Conservation (phyloP, 2,329 filamentous ascomycete genomes). For the Cladophialophora immunda region DNA sequence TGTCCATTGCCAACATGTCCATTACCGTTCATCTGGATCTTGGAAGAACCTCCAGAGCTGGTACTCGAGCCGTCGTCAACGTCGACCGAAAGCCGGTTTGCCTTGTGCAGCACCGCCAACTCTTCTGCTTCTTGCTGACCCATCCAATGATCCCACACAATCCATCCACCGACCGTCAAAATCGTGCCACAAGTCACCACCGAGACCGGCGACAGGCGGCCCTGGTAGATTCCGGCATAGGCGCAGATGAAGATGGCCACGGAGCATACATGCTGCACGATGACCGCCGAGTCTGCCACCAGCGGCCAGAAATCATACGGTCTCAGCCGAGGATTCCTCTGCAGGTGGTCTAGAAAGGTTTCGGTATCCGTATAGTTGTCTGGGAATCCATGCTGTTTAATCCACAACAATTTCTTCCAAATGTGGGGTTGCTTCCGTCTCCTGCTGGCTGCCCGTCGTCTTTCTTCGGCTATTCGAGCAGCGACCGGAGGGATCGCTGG, state of each 20-base stretch:
- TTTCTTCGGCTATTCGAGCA: conserved; percentile 51
- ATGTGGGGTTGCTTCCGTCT: conserved; percentile 74
- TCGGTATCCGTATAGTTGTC: conserved; percentile 98
- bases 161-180: conserved; percentile 85
- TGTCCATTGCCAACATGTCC: conserved; percentile 44
- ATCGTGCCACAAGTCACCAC: conserved; percentile 86
- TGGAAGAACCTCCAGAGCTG: conserved; percentile 48
- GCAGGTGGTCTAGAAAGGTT: conserved; percentile 94
- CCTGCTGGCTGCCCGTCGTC: conserved; percentile 67
- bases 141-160: conserved; percentile 91
- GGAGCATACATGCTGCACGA: conserved; percentile 95
- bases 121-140: conserved; percentile 67
- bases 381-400: conserved; percentile 86
- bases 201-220: conserved; percentile 86
- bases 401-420: conserved; percentile 98
- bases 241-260: conserved; percentile 94
- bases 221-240: conserved; percentile 88
- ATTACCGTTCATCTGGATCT: conserved; percentile 44
- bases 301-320: conserved; percentile 99
- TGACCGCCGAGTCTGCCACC: conserved; percentile 92
- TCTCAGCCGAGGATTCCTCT: conserved; percentile 89
- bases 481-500: conserved; percentile 51
- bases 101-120: conserved; percentile 40
- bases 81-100: conserved; percentile 37
- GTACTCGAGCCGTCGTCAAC: conserved; percentile 51